Conservation (phyloP, 768 basidiomycete genomes). For the Suillus alpinus region DNA sequence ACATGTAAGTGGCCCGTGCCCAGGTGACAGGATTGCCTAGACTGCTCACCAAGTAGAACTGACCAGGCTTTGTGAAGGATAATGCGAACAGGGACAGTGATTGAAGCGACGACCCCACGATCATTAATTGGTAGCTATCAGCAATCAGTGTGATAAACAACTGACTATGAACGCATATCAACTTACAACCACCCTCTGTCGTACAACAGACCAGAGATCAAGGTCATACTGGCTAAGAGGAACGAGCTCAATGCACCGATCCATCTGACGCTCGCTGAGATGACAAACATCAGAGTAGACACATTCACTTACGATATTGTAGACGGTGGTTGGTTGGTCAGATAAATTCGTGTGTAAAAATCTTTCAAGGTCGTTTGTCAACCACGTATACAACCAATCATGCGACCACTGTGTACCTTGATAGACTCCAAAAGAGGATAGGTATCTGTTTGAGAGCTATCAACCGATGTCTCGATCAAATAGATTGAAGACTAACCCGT, state of each 20-base stretch:
- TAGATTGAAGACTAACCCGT: slow-evolving; percentile 14
- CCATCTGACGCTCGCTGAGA: slow-evolving; percentile 14
- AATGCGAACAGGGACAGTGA: slow-evolving; percentile 26
- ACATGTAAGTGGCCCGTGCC: neutral
- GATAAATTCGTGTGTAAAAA: slow-evolving; percentile 32
- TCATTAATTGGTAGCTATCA: slow-evolving; percentile 5
- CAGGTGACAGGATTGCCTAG: neutral
- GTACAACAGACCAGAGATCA: slow-evolving; percentile 40
- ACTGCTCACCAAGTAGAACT: slow-evolving; percentile 24
- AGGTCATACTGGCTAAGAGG: slow-evolving; percentile 34
- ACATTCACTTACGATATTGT: slow-evolving; percentile 24
- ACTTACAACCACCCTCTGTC: slow-evolving; percentile 45
- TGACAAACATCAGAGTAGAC: slow-evolving; percentile 25
- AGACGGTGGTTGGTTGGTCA: slow-evolving; percentile 25
- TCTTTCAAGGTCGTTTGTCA: slow-evolving; percentile 19
- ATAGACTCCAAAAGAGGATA: slow-evolving; percentile 31
- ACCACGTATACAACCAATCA: neutral
- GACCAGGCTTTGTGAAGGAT: slow-evolving; percentile 23
- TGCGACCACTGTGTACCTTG: slow-evolving; percentile 18
- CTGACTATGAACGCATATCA: no score
- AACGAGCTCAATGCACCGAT: slow-evolving; percentile 45
- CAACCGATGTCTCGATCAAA: neutral
- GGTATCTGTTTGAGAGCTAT: slow-evolving; percentile 15
- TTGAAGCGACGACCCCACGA: slow-evolving; percentile 14
- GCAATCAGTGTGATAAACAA: slow-evolving; percentile 25